phyloP scores from a whole-genome alignment of 108 stramenopile species.

The Nitzschia sp. region DNA sequence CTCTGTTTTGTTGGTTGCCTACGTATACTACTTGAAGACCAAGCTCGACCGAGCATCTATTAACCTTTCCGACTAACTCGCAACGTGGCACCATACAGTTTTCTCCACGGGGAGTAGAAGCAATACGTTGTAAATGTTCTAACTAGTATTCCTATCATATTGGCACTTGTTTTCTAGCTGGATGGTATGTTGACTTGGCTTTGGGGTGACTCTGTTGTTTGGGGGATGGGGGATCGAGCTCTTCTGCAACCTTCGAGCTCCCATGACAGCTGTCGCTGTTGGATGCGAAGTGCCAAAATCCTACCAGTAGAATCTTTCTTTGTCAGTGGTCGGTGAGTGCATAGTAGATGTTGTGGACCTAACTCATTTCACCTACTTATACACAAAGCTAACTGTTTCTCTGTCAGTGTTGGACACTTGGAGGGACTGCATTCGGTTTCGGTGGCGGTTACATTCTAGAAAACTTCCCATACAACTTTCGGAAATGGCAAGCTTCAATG shows the following conservation, averaged over 20 bases:
- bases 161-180: not conserved
- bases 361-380: too few species aligned
- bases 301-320: too few species aligned
- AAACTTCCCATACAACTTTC: not conserved
- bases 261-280: too few species aligned
- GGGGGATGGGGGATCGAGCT: too few species aligned
- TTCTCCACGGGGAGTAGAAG: not conserved
- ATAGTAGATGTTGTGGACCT: too few species aligned
- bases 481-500: conserved; percentile 29
- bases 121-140: conserved; percentile 25
- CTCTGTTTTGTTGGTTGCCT: conserved; percentile 72
- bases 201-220: too few species aligned
- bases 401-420: not conserved
- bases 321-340: too few species aligned
- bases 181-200: too few species aligned
- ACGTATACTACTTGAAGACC: conserved; percentile 81
- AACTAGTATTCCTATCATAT: conserved; percentile 13
- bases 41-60: conserved; percentile 82
- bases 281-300: too few species aligned
- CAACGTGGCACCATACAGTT: not conserved
- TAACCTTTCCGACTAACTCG: conserved; percentile 66
- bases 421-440: not conserved
- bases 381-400: not conserved
- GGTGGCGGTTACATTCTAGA: too few species aligned
- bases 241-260: too few species aligned